phyloP scores from a whole-genome alignment of 805 yeast species.

The Starmerella gropengiesseri region DNA sequence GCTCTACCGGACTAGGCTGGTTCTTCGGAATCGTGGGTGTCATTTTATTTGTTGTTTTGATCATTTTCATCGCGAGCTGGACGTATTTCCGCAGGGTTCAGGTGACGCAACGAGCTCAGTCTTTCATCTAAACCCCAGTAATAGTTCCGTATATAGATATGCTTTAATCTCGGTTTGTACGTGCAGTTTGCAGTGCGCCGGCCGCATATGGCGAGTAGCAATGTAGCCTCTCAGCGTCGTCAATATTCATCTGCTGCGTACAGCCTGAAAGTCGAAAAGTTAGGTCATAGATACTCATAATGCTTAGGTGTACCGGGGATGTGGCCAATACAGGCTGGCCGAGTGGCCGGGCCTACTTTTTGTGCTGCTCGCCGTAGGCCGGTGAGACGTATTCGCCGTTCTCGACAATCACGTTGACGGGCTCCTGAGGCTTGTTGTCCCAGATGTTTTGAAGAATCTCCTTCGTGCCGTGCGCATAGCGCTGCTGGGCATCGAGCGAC shows the following conservation, averaged over 20 bases:
- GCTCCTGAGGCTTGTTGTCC: slow-evolving; percentile 56
- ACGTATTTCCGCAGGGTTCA: slow-evolving; percentile 11
- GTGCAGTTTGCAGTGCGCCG: too few relatives aligned
- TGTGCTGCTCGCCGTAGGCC: slow-evolving; percentile 56
- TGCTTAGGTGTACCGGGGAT: too few relatives aligned
- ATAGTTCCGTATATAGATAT: too few relatives aligned
- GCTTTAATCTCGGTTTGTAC: too few relatives aligned
- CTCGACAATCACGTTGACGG: slow-evolving; percentile 63
- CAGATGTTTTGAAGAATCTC: slow-evolving; percentile 54
- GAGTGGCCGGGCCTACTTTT: too few relatives aligned
- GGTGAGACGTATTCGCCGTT: slow-evolving; percentile 64
- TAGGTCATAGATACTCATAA: too few relatives aligned
- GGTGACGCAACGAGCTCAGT: slow-evolving; percentile 3
- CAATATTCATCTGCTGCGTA: too few relatives aligned
- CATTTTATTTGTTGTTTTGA: slow-evolving; percentile 34
- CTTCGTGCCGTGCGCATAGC: slow-evolving; percentile 63
- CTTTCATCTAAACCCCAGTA: not conserved
- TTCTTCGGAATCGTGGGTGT: slow-evolving; percentile 56
- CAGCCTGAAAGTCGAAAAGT: too few relatives aligned
- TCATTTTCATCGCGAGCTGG: slow-evolving; percentile 34
- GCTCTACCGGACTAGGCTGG: slow-evolving; percentile 41
- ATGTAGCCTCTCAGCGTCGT: too few relatives aligned
- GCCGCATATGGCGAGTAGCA: too few relatives aligned
- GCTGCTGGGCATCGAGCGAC: slow-evolving; percentile 64
- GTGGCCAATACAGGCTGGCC: too few relatives aligned